A percentile compares a stretch with the other conserved stretches of the same genome.
Conservation (phyloP, 1,139 yeast genomes). For the Blastobotrys serpentis region DNA sequence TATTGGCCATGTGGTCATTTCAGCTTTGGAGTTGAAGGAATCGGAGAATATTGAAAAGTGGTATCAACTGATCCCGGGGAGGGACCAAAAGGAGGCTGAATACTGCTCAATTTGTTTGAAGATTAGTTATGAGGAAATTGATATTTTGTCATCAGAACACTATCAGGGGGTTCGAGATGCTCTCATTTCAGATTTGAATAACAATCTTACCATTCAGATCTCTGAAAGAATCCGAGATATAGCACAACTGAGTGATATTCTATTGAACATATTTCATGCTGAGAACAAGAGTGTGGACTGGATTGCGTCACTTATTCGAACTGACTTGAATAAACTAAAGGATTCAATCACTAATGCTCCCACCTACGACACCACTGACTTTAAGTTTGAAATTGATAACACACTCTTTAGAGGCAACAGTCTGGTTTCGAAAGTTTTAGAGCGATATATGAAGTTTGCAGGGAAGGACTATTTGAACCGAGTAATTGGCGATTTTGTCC, state of each 20-base stretch:
- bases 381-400: slow-evolving; percentile 44
- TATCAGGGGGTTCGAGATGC: slow-evolving; percentile 56
- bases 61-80: slow-evolving; percentile 22
- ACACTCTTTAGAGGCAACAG: slow-evolving; percentile 85
- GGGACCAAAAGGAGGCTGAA: slow-evolving; percentile 13
- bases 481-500: slow-evolving; percentile 68
- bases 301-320: slow-evolving; percentile 66
- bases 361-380: slow-evolving; percentile 18
- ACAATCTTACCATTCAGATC: slow-evolving; percentile 26
- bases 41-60: slow-evolving; percentile 27
- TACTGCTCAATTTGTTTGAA: slow-evolving; percentile 46
- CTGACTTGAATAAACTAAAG: slow-evolving; percentile 43
- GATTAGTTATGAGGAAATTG: slow-evolving; percentile 54
- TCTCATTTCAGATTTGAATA: slow-evolving; percentile 23
- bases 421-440: slow-evolving; percentile 75
- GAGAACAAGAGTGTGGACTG: slow-evolving; percentile 58
- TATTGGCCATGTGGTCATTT: slow-evolving; percentile 27
- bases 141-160: slow-evolving; percentile 56
- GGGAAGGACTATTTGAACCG: slow-evolving; percentile 78
- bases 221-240: slow-evolving; percentile 45
- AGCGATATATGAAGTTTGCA: slow-evolving; percentile 67
- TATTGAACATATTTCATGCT: slow-evolving; percentile 31
- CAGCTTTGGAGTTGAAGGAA: slow-evolving; percentile 18
- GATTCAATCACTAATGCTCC: slow-evolving; percentile 17
- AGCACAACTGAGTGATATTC: slow-evolving; percentile 39